Conservation (phyloP, 78 protist species). For the Anaeramoeba flamelloides region DNA sequence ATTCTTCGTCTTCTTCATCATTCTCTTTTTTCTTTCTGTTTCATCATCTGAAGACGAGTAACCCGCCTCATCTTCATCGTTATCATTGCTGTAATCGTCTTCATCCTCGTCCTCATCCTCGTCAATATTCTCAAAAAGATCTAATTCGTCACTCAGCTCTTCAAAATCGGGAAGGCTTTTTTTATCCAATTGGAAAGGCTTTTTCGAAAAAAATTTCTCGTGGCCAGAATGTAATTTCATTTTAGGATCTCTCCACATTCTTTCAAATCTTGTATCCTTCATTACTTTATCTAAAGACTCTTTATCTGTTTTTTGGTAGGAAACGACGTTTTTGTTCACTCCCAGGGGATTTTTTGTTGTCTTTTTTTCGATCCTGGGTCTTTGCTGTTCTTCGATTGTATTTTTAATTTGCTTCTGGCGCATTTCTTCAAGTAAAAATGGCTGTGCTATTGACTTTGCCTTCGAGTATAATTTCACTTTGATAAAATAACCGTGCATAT, state of each 20-base stretch:
- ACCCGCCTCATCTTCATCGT: conserved; percentile 6
- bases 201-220: no score
- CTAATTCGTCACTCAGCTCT: neutral
- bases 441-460: conserved; percentile 33
- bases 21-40: no score
- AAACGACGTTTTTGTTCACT: neutral
- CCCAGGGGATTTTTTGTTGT: no score
- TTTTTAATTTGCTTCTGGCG: conserved; percentile 19
- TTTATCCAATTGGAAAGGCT: no score
- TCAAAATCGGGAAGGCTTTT: no score
- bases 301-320: neutral
- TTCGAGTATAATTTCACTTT: conserved; percentile 23
- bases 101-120: conserved; percentile 11
- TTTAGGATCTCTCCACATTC: neutral
- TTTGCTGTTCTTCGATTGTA: conserved; percentile 26
- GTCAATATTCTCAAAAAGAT: conserved; percentile 1
- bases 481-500: conserved; percentile 86
- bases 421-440: conserved; percentile 39
- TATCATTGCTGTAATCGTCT: neutral
- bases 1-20: no score
- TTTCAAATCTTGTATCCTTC: neutral
- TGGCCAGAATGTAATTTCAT: conserved; percentile 1
- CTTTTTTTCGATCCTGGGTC: no score
- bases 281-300: neutral
- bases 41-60: no score